Evolutionary conservation across 176 grass and related monocot genomes (phyloP).

Genomic region (Poa pratensis): DNA sequence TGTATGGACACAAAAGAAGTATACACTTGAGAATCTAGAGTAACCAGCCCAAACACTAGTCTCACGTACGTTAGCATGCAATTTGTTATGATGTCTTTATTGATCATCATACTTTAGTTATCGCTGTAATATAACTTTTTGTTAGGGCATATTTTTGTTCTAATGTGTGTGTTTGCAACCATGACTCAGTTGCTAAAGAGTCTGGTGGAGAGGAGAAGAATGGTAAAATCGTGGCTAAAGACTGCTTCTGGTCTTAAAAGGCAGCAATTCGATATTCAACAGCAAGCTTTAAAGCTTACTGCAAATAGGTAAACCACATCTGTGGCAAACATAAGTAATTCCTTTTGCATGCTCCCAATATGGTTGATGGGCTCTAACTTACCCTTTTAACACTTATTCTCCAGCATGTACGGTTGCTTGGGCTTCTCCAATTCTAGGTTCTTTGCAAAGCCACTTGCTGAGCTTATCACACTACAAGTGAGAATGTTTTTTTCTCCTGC

Average conservation of each 20-base stretch:
- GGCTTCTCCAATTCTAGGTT: constrained; percentile 96
- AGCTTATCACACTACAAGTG: constrained; percentile 94
- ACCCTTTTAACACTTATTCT: constrained; percentile 45
- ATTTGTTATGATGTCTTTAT: neutral
- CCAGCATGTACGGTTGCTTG: constrained; percentile 98
- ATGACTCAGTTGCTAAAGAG: constrained; percentile 72
- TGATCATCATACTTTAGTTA: constrained; percentile 18
- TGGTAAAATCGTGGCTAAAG: constrained; percentile 91
- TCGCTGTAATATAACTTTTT: constrained; percentile 13
- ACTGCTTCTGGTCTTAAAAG: constrained; percentile 86
- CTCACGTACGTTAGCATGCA: neutral
- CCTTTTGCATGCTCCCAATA: constrained; percentile 28
- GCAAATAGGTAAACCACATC: constrained; percentile 77
- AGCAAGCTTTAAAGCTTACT: constrained; percentile 96
- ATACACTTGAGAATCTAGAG: neutral
- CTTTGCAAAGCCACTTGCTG: constrained; percentile 95
- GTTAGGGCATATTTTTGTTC: constrained; percentile 8
- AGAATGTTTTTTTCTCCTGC: constrained; percentile 44
- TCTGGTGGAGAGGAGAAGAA: constrained; percentile 94
- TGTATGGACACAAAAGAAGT: neutral
- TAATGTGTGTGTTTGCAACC: constrained; percentile 23
- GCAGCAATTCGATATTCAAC: constrained; percentile 96
- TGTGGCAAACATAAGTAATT: constrained; percentile 33
- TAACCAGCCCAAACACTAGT: neutral
- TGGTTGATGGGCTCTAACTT: constrained; percentile 38